Base-by-base conservation (phyloP, 148 eudicot genomes). In the Rhododendron molle region DNA sequence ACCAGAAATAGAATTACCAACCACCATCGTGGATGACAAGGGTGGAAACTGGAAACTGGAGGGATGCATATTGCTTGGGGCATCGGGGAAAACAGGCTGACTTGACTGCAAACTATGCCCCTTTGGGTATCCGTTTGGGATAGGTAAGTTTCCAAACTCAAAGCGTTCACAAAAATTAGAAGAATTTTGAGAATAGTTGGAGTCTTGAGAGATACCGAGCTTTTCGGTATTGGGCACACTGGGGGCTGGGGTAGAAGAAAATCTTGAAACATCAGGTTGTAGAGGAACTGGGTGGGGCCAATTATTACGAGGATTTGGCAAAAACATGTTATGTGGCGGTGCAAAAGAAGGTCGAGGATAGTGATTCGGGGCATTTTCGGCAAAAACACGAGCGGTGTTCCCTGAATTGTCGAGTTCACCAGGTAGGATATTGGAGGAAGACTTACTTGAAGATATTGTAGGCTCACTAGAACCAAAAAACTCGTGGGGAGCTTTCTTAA, bases 401-500 rank as follows among this genome's bases (percentile, higher is more conserved):
- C 67, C 62, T 7, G 89, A 83, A 36, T 81, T 81, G 79, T 88
- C 88, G 38, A 49, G 72, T 83, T 78, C 87, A 56, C 44, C 84
- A 44, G 86, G 87, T 81, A 89, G 83, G 43, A 81, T 80, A 77
- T 71, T 77, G 38, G 89, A 82, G 85, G 86, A 83, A 83, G 89
- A 78, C 82, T 86, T 82, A 84, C 88, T 89, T 77, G 88, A 80
- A 81, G 92, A 78, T 78, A 80, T 26, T 50, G 78, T 13, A 74
- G 86, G 90, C 11, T 86, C 85, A 78, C 83, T 84, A 81, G 85
- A 38, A 78, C 83, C 85, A 86, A 87, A 88, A n/a, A 88, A 85
- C 72, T 91, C 88, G 72, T 89, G 92, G 21, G 93, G 90, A 50
- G 91, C 89, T 81, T 84, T 88, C 82, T 84, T 83, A 77, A 83